Conservation (phyloP, 2,329 filamentous ascomycete genomes). For the Claviceps lovelessii region DNA sequence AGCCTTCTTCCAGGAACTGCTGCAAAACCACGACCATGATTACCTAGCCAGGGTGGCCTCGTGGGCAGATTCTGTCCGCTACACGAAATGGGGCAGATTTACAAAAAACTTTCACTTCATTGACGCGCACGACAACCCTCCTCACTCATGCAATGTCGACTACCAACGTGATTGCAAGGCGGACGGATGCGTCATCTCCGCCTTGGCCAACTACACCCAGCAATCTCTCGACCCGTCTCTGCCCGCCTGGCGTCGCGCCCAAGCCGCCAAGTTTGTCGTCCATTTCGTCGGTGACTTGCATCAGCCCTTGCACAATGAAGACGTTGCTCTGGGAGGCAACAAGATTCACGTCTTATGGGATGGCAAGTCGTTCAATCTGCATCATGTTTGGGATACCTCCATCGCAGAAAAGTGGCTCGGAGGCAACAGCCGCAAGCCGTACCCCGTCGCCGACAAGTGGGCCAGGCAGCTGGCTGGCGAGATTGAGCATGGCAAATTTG, state of each 20-base stretch:
- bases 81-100: conserved; percentile 48
- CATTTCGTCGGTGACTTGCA: conserved; percentile 60
- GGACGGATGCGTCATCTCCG: conserved; percentile 46
- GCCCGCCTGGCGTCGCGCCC: conserved; percentile 30
- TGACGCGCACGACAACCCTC: conserved; percentile 50
- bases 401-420: conserved; percentile 53
- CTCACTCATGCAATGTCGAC: conserved; percentile 40
- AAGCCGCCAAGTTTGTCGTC: conserved; percentile 52
- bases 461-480: conserved; percentile 38
- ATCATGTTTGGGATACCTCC: conserved; percentile 59
- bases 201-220: conserved; percentile 46
- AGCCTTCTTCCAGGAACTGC: conserved; percentile 40
- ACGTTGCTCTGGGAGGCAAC: conserved; percentile 52
- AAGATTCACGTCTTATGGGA: conserved; percentile 50
- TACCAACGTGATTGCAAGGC: conserved; percentile 47
- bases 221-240: conserved; percentile 35
- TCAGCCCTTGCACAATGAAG: conserved; percentile 52
- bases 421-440: conserved; percentile 34
- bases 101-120: conserved; percentile 54
- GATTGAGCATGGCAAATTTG: conserved; percentile 43
- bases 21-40: conserved; percentile 38
- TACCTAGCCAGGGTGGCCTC: conserved; percentile 50
- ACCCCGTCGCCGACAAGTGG: conserved; percentile 38
- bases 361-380: conserved; percentile 45
- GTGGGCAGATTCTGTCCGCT: conserved; percentile 53